Percentiles rank a stretch among this genome's conserved stretches.
phyloP scores from a whole-genome alignment of 1,139 yeast genomes.

The Blastobotrys persicus region DNA sequence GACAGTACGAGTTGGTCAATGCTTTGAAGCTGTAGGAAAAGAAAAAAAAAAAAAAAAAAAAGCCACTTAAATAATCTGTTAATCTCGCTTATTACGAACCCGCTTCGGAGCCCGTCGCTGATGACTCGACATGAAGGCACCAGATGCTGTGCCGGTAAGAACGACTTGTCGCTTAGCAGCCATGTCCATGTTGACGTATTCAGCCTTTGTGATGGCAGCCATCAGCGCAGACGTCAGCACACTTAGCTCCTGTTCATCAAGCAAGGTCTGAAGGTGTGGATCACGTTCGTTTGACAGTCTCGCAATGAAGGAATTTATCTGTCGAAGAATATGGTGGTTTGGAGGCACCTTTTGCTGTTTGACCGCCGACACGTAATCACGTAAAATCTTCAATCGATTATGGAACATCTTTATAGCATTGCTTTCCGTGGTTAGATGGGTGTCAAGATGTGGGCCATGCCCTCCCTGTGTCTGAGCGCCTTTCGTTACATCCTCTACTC shows the following conservation, averaged over 20 bases:
- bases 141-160: not conserved
- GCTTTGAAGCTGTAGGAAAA: too few relatives aligned
- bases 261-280: conserved; percentile 12
- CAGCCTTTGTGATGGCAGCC: conserved; percentile 27
- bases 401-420: conserved; percentile 35
- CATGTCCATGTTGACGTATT: conserved; percentile 14
- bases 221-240: conserved; percentile 28
- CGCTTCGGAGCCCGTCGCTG: not conserved
- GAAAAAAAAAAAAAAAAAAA: too few relatives aligned
- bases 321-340: conserved; percentile 29
- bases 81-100: not conserved
- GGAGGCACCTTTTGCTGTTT: conserved; percentile 20
- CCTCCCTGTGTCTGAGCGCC: conserved; percentile 19
- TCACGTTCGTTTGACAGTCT: conserved; percentile 19
- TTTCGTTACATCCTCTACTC: conserved; percentile 36
- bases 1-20: too few relatives aligned
- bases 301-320: conserved; percentile 28
- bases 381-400: conserved; percentile 28
- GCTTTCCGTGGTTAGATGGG: conserved; percentile 32
- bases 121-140: not conserved
- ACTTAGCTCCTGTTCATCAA: conserved; percentile 27
- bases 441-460: conserved; percentile 20
- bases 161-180: conserved; percentile 11
- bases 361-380: conserved; percentile 28
- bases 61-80: too few relatives aligned